These are phyloP conservation scores for Melampsora larici-populina DNA, from an alignment of 1,284 basidiomycete genomes.

Conservation along the genomic window DNA sequence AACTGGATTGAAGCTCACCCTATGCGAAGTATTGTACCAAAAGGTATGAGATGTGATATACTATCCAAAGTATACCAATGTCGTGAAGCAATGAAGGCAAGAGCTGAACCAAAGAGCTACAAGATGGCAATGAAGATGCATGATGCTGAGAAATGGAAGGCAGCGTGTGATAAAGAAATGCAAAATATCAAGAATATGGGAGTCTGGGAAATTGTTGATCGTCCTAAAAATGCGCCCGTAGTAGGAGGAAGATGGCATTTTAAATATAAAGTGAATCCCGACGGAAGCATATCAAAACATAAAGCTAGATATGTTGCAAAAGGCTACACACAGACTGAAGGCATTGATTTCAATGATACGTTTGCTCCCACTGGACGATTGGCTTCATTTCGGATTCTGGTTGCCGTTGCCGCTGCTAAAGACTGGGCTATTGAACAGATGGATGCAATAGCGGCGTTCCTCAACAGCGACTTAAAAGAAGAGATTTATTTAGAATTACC, in stretches of 20 bases:
- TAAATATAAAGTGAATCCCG: neutral
- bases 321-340: too few relatives aligned
- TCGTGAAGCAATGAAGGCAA: too few relatives aligned
- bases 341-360: neutral
- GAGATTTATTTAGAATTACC: too few relatives aligned
- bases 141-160: neutral
- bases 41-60: too few relatives aligned
- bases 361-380: neutral
- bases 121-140: neutral
- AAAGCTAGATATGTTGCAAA: neutral
- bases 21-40: too few relatives aligned
- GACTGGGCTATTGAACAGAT: neutral
- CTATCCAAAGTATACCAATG: too few relatives aligned
- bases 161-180: neutral
- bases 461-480: too few relatives aligned
- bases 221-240: neutral
- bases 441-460: constrained; percentile 23
- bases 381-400: too few relatives aligned
- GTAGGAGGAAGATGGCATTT: neutral
- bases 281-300: neutral
- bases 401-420: too few relatives aligned
- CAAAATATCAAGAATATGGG: neutral
- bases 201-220: neutral
- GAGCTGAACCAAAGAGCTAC: neutral
- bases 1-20: too few relatives aligned